Evolutionary conservation across 352 stramenopile species (phyloP).

Genomic region (Aphanomyces euteiches): DNA sequence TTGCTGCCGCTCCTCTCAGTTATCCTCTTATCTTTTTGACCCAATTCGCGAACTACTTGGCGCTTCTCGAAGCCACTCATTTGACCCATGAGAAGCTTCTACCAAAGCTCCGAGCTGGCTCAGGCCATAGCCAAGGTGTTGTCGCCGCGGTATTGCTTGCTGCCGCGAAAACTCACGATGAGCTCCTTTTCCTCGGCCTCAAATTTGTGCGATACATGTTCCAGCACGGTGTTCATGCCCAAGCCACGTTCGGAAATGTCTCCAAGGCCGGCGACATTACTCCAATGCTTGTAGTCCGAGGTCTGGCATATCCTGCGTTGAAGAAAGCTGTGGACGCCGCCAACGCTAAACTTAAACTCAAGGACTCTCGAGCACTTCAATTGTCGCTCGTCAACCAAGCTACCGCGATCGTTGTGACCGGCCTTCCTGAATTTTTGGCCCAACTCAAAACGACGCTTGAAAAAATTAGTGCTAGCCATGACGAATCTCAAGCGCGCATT

Average conservation of each 20-base stretch:
- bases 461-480: slow-evolving; percentile 44
- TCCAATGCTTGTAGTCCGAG: slow-evolving; percentile 70
- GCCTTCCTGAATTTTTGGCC: slow-evolving; percentile 50
- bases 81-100: slow-evolving; percentile 60
- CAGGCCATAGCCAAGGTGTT: slow-evolving; percentile 80
- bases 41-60: slow-evolving; percentile 73
- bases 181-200: slow-evolving; percentile 50
- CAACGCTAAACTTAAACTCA: slow-evolving; percentile 42
- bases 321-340: slow-evolving; percentile 49
- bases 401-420: slow-evolving; percentile 64
- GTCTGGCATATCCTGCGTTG: slow-evolving; percentile 53
- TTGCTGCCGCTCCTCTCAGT: slow-evolving; percentile 56
- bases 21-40: slow-evolving; percentile 76
- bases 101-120: slow-evolving; percentile 38
- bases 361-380: slow-evolving; percentile 43
- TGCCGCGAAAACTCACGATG: slow-evolving; percentile 44
- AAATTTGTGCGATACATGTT: slow-evolving; percentile 72
- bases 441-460: slow-evolving; percentile 53
- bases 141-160: slow-evolving; percentile 67
- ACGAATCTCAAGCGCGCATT: slow-evolving; percentile 66
- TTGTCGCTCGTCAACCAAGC: slow-evolving; percentile 69
- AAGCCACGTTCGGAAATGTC: slow-evolving; percentile 52
- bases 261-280: slow-evolving; percentile 37
- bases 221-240: slow-evolving; percentile 69
- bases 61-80: slow-evolving; percentile 50